A percentile compares a stretch with the other conserved stretches of the same genome.
These are phyloP conservation scores for Suhomyces guaymorum DNA, from an alignment of 1,139 yeast species.

Conservation along the genomic window DNA sequence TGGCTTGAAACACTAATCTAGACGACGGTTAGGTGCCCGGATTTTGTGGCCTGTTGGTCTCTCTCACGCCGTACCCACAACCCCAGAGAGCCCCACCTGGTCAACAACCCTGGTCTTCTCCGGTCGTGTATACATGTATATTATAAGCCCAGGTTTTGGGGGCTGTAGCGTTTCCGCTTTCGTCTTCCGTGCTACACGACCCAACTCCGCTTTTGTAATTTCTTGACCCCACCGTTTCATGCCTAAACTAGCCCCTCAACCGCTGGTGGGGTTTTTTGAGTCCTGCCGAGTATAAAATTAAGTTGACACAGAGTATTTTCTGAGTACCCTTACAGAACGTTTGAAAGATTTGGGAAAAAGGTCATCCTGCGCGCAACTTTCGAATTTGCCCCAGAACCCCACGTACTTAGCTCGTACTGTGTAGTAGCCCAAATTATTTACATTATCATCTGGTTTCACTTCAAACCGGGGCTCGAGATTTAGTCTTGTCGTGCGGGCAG, in stretches of 20 bases:
- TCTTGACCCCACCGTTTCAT: constrained; percentile 1
- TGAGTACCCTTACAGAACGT: neutral
- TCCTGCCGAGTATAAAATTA: neutral
- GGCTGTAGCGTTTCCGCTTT: neutral
- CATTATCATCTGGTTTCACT: too few relatives aligned
- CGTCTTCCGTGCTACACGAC: neutral
- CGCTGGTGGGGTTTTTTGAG: neutral
- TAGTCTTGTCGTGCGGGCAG: too few relatives aligned
- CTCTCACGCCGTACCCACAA: constrained; percentile 1
- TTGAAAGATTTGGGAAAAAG: neutral
- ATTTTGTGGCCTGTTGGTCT: neutral
- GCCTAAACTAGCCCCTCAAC: neutral
- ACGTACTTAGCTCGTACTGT: too few relatives aligned
- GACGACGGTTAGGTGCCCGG: neutral
- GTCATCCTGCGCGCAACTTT: neutral
- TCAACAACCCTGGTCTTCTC: constrained; percentile 1
- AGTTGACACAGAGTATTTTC: constrained; percentile 4
- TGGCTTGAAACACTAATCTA: neutral
- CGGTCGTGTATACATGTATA: neutral
- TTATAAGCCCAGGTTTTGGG: neutral
- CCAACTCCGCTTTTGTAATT: neutral
- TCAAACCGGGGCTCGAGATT: too few relatives aligned
- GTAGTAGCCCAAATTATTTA: too few relatives aligned
- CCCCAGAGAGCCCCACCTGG: neutral
- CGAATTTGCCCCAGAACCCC: too few relatives aligned